These are phyloP conservation scores for Penicillium rolfsii DNA, from an alignment of 2,329 filamentous ascomycete species.

Conservation along the genomic window DNA sequence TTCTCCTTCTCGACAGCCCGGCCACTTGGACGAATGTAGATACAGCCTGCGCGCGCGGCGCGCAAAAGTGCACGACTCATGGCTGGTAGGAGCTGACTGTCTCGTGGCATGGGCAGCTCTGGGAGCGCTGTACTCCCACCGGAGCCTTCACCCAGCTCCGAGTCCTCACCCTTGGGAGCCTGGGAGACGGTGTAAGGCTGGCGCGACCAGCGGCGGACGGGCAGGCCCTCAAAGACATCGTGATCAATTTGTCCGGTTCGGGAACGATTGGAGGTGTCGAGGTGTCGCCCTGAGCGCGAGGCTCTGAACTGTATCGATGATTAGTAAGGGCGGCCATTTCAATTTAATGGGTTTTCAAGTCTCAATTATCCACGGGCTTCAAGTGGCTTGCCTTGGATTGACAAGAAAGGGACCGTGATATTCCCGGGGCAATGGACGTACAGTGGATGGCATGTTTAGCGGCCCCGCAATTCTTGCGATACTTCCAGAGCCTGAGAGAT, in stretches of 20 bases:
- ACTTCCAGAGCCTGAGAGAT: slow-evolving; percentile 10
- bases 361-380: background rate
- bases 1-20: slow-evolving; percentile 42
- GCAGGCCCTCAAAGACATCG: slow-evolving; percentile 73
- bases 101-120: slow-evolving; percentile 86
- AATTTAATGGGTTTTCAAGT: background rate
- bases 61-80: slow-evolving; percentile 83
- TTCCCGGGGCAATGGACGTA: slow-evolving; percentile 30
- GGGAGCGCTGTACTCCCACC: slow-evolving; percentile 52
- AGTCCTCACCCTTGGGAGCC: slow-evolving; percentile 65
- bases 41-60: slow-evolving; percentile 74
- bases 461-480: slow-evolving; percentile 13
- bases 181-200: slow-evolving; percentile 70
- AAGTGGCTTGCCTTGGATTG: background rate
- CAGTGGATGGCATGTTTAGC: slow-evolving; percentile 41
- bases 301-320: slow-evolving; percentile 55
- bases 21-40: slow-evolving; percentile 71
- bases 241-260: slow-evolving; percentile 60
- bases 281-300: slow-evolving; percentile 61
- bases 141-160: slow-evolving; percentile 34
- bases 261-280: slow-evolving; percentile 51
- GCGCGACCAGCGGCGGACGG: slow-evolving; percentile 87
- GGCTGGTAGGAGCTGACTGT: slow-evolving; percentile 73
- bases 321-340: slow-evolving; percentile 16
- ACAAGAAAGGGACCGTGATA: slow-evolving; percentile 7